These are phyloP conservation scores for Pistacia integerrima DNA, from an alignment of 345 rosid species.

Conservation along the genomic window DNA sequence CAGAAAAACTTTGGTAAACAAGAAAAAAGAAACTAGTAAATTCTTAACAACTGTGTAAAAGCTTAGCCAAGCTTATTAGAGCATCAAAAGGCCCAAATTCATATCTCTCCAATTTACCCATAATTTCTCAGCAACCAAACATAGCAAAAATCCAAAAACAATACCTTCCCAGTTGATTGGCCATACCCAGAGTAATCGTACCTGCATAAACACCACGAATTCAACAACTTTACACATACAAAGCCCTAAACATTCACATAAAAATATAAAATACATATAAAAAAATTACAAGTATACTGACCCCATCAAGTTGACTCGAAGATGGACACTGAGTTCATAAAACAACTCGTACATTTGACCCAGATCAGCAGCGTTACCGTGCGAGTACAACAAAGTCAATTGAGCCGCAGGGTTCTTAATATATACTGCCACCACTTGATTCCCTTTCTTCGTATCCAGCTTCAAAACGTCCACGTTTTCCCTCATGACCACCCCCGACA, in stretches of 20 bases:
- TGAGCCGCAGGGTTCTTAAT: conserved; percentile 76
- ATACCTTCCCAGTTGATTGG: conserved; percentile 84
- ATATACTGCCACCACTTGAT: conserved; percentile 77
- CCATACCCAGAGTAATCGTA: conserved; percentile 97
- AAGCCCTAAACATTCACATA: not conserved
- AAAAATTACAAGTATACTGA: conserved; percentile 23
- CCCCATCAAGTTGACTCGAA: conserved; percentile 92
- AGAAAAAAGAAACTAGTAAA: too few relatives aligned
- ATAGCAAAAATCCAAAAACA: conserved; percentile 4
- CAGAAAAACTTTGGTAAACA: not conserved
- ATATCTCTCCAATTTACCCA: not conserved
- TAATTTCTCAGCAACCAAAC: conserved; percentile 13
- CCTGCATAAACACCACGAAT: conserved; percentile 38
- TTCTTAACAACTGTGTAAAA: not conserved
- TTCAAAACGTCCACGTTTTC: conserved; percentile 69
- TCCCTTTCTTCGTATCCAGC: conserved; percentile 78
- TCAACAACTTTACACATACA: not conserved
- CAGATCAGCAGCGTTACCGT: conserved; percentile 97
- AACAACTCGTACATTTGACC: conserved; percentile 89
- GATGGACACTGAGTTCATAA: conserved; percentile 70
- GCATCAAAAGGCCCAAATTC: not conserved
- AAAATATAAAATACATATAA: not conserved
- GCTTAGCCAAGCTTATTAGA: not conserved
- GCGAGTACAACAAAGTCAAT: conserved; percentile 78
- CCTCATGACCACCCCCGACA: conserved; percentile 55